Evolutionary conservation across 1,139 yeast species (phyloP), one percentile per base, ranked within the genome.

Genomic region (Magnusiomyces sp.): DNA sequence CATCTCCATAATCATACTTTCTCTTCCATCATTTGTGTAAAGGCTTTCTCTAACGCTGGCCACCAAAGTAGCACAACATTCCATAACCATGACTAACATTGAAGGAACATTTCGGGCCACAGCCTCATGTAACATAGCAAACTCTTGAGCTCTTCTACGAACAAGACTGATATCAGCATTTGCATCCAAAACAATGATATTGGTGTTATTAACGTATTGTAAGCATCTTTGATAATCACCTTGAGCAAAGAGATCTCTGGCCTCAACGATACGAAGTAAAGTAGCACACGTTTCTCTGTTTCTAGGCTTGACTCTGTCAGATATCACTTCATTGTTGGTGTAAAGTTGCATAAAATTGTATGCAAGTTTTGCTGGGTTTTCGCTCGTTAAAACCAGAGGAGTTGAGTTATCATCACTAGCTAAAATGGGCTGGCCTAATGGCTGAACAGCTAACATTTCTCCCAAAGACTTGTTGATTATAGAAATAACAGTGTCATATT

Each of bases 71-170:
- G 84, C 77, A 50, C 87, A 76, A 62, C 90, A 80, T 19, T 83
- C 78, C 95, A 92, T 85, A 3, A 84, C 79, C 71, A 89, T 82
- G 31, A 90, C 76, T 57, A 94, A 74, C 55, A 92, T 67, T 46
- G 81, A 79, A 2, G 98, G 95, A 49, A 92, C 76, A 55, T 84
- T 87, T 63, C 87, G 82, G 45, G 89, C 76, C 46, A 92, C 72
- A 55, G 82, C 75, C 56, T 83, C 89, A 62, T 87, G 83, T 56
- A 83, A 70, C 43, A 75, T 73, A 39, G 77, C 71, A 55, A 81
- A 73, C 56, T 77, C 81, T 58, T 79, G 81, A 1, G 83, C 83
- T 40, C 72, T 71, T 47, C 67, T 67, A 49, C 83, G 72, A 17
- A 77, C 75, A 29, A 74, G 71, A 32, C 78, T 80, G 17, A 65